Percentiles rank a stretch among this genome's conserved stretches.
phyloP scores from a whole-genome alignment of 2,329 filamentous ascomycete genomes.

The Colletotrichum sp. region DNA sequence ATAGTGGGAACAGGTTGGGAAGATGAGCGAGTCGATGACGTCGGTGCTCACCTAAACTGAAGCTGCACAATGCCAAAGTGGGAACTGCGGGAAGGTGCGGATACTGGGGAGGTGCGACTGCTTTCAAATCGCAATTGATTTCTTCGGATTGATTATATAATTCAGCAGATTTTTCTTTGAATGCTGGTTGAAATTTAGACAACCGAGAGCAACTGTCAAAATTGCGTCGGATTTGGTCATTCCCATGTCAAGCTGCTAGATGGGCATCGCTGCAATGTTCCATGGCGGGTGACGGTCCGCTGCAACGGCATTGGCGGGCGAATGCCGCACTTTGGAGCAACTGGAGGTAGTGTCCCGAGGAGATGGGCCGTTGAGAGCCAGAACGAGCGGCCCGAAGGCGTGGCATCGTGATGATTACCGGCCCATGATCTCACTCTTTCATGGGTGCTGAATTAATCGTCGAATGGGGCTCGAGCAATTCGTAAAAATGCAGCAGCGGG shows the following conservation, averaged over 20 bases:
- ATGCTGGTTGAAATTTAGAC: background rate
- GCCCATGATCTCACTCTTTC: constrained; percentile 15
- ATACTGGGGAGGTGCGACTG: background rate
- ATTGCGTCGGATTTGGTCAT: background rate
- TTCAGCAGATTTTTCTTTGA: too few relatives aligned
- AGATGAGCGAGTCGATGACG: background rate
- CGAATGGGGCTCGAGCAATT: constrained; percentile 4
- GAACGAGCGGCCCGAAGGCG: background rate
- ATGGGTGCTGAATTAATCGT: background rate
- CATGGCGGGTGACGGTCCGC: background rate
- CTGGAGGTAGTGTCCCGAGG: background rate
- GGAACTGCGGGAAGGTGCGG: background rate
- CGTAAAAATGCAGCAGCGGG: background rate
- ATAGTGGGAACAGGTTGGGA: background rate
- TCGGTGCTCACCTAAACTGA: background rate
- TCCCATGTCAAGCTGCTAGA: background rate
- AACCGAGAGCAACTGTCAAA: background rate
- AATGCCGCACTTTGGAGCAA: background rate
- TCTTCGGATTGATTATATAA: background rate
- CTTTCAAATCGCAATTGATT: background rate
- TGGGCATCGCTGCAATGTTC: background rate
- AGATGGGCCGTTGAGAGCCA: background rate
- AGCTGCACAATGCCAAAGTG: background rate
- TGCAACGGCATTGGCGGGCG: background rate
- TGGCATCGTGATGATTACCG: constrained; percentile 4